Conservation (phyloP, 192 early-diverging fungal genomes). For the Backusella morwellensis region DNA sequence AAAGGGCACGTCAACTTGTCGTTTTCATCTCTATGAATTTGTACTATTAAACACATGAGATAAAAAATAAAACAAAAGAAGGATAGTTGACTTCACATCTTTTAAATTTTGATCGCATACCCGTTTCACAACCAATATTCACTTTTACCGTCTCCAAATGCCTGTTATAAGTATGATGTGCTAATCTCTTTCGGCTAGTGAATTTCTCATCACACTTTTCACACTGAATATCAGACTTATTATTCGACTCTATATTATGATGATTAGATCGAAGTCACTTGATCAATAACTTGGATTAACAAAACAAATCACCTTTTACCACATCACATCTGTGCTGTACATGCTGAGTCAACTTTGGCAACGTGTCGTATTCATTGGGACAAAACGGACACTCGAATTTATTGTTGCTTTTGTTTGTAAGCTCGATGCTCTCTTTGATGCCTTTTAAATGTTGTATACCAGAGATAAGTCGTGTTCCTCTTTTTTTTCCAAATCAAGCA, state of each 20-base stretch:
- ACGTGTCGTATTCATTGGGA: background rate
- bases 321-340: background rate
- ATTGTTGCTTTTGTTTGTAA: background rate
- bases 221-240: background rate
- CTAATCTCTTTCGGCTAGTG: background rate
- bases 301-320: background rate
- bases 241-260: background rate
- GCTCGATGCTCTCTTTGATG: background rate
- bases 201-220: background rate
- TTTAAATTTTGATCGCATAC: background rate
- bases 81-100: background rate
- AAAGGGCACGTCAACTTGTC: background rate
- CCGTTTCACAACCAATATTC: background rate
- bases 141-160: background rate
- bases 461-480: background rate
- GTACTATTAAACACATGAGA: background rate
- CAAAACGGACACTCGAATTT: background rate
- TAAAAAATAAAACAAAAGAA: background rate
- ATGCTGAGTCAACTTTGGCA: background rate
- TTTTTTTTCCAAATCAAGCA: background rate
- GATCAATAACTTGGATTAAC: background rate
- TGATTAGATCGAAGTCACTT: background rate
- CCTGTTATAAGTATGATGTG: background rate
- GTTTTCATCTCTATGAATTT: background rate
- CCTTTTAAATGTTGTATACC: background rate